These are phyloP conservation scores for Rhodotorula sp. DNA, from an alignment of 1,284 basidiomycete species.

Conservation along the genomic window DNA sequence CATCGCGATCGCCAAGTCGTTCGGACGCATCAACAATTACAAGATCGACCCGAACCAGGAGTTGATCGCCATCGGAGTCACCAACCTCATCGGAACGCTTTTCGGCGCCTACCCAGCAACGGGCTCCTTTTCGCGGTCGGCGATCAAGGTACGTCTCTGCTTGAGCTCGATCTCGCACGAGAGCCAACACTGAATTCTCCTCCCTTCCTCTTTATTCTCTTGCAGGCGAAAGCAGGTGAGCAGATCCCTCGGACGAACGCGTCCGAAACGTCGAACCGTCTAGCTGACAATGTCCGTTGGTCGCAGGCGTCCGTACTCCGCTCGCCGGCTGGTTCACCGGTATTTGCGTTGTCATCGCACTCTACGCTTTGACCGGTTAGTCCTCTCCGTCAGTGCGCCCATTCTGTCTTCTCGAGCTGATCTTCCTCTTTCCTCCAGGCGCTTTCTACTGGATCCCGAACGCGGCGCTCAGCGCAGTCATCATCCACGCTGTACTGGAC, in stretches of 20 bases:
- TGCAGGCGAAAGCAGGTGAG: conserved; percentile 64
- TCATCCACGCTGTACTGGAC: conserved; percentile 73
- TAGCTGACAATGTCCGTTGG: too few relatives aligned
- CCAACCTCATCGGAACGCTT: conserved; percentile 56
- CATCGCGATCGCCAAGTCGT: conserved; percentile 76
- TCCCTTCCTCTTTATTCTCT: background rate
- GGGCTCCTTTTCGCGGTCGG: conserved; percentile 95
- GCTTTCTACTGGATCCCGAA: conserved; percentile 79
- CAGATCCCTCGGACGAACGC: too few relatives aligned
- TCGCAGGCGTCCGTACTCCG: conserved; percentile 82
- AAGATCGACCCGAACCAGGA: conserved; percentile 98
- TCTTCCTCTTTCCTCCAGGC: background rate
- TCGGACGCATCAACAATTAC: conserved; percentile 89
- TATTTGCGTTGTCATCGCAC: conserved; percentile 84
- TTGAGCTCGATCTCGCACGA: background rate
- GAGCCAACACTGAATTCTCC: background rate
- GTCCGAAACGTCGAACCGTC: too few relatives aligned
- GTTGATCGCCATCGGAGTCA: conserved; percentile 91
- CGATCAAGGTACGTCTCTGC: conserved; percentile 62
- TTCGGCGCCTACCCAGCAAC: conserved; percentile 1
- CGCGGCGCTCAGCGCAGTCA: conserved; percentile 77
- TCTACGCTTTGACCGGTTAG: conserved; percentile 71
- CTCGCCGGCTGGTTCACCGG: conserved; percentile 84
- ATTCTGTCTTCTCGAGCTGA: too few relatives aligned
- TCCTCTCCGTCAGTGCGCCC: too few relatives aligned